Conservation (phyloP, 495 filamentous ascomycete species). For the Penicillium diatomitis region DNA sequence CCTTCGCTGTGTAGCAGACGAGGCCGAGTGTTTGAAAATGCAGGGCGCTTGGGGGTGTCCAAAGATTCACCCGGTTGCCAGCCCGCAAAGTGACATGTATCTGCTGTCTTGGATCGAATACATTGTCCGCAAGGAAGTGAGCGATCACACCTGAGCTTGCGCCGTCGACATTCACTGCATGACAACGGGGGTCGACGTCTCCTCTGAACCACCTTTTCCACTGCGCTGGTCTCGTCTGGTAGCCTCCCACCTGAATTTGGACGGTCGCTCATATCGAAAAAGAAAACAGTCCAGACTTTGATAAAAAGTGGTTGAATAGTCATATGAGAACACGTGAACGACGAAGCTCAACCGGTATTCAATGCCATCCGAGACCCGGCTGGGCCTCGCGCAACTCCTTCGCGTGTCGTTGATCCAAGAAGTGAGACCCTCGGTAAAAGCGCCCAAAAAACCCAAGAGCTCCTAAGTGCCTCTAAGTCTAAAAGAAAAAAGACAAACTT, state of each 20-base stretch:
- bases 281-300: no score
- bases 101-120: constrained; percentile 36
- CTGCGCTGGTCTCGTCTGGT: constrained; percentile 5
- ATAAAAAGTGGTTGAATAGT: no score
- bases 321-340: no score
- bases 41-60: constrained; percentile 8
- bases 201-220: constrained; percentile 15
- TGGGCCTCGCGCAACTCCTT: no score
- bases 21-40: constrained; percentile 8
- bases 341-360: no score
- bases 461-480: no score
- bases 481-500: no score
- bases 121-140: constrained; percentile 58
- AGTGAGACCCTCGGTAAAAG: no score
- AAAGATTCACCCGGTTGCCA: constrained; percentile 9
- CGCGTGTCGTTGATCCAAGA: no score
- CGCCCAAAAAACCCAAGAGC: no score
- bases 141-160: constrained; percentile 65
- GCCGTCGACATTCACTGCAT: constrained; percentile 47
- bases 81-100: constrained; percentile 27
- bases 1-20: constrained; percentile 9
- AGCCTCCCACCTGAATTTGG: not conserved
- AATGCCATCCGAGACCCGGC: no score
- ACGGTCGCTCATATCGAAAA: constrained; percentile 1
- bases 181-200: constrained; percentile 33